Base-by-base conservation (phyloP, 2,329 filamentous ascomycete species). In the Ophiostoma novo-ulmi region DNA sequence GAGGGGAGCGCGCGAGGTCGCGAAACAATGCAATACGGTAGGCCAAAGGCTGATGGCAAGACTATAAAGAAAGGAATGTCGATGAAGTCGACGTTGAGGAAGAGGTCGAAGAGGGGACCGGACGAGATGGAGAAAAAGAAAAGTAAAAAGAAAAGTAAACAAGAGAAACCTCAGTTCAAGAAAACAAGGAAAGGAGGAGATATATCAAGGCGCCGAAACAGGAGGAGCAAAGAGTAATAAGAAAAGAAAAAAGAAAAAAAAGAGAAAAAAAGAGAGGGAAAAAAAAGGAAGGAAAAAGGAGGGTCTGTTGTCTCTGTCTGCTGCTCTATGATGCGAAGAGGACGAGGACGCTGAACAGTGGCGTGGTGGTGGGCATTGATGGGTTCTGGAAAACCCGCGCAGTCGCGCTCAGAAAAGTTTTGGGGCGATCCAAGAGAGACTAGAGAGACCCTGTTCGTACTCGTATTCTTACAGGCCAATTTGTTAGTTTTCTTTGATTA, bases 361-460 rank as follows among this genome's bases (percentile, higher is more conserved):
- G 65, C 52, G 68, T 44, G 63, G 22, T 38, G 36, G 67, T 64
- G 64, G 63, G 63, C 63, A 65, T 65, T 36, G 20, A 65, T 55
- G 64, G 68, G 55, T 64, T 36, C 22, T 31, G 17, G 68, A 58
- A 71, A 68, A 70, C 52, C 65, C 70, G 67, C 67, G 41, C 35
- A 17, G 55, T 65, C 66, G 41, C 66, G 69, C 58, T 63, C 69
- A 48, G 52, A 67, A 55, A 66, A 55, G 31, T 65, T 11, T 39
- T 26, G 35, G n/a, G 66, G 64, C 14, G 52, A 22, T 22, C 52
- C 44, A 58, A 64, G 68, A 70, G 64, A 38, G 38, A 68, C 65
- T 66, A 26, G 67, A 41, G 52, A 41, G 55, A 48, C 44, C 31
- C 36, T 38, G 44, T 44, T 71, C 70, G 70, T 71, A 70, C 64